Evolutionary conservation across 805 yeast species (phyloP).

Genomic region (Starmerella bombi): DNA sequence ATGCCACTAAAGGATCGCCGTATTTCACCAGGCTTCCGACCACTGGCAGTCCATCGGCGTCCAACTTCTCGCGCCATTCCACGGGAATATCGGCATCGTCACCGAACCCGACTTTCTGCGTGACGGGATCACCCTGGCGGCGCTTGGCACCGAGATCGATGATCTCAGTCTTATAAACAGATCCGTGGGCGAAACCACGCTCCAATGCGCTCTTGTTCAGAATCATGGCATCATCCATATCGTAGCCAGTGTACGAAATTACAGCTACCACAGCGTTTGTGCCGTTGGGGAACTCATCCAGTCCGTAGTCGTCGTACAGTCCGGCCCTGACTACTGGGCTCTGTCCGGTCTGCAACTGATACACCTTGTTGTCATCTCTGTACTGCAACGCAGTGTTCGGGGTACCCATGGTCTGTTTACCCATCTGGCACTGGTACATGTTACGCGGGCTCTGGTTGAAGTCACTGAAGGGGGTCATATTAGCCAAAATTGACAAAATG

Average conservation of each 20-base stretch:
- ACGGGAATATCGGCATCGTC: conserved; percentile 75
- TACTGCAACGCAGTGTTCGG: conserved; percentile 92
- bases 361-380: conserved; percentile 88
- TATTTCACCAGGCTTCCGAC: conserved; percentile 80
- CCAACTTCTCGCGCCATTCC: conserved; percentile 76
- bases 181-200: conserved; percentile 95
- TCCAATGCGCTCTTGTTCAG: conserved; percentile 94
- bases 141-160: conserved; percentile 66
- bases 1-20: conserved; percentile 93
- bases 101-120: conserved; percentile 92
- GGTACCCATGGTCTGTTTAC: conserved; percentile 99
- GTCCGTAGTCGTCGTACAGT: conserved; percentile 87
- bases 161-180: conserved; percentile 88
- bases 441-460: conserved; percentile 98
- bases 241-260: conserved; percentile 96
- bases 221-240: conserved; percentile 99
- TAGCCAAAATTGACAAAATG: conserved; percentile 85
- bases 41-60: conserved; percentile 82
- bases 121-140: conserved; percentile 85
- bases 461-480: conserved; percentile 94
- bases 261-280: conserved; percentile 98
- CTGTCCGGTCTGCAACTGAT: conserved; percentile 88
- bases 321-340: conserved; percentile 93
- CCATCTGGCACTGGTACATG: conserved; percentile 99
- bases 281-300: conserved; percentile 98